Percentiles rank a stretch among this genome's conserved stretches.
Conservation (phyloP, 371 early-diverging fungal species). For the Syncephalis plumigaleata region DNA sequence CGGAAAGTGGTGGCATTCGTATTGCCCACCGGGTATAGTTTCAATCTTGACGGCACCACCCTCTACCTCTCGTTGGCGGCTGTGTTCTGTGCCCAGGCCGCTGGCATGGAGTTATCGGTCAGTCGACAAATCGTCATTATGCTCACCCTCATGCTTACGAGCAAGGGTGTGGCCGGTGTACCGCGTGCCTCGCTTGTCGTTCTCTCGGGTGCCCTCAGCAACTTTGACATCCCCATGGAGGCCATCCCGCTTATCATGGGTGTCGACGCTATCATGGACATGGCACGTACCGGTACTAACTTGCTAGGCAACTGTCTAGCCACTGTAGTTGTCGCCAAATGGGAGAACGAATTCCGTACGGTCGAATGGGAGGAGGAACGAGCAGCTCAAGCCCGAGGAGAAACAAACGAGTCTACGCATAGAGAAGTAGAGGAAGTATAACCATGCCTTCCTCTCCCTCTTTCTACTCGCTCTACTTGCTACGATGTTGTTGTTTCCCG, state of each 20-base stretch:
- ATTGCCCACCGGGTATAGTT: constrained; percentile 64
- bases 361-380: background rate
- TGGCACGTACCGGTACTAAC: constrained; percentile 60
- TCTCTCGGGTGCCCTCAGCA: constrained; percentile 26
- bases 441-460: too few species aligned
- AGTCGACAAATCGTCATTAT: constrained; percentile 50
- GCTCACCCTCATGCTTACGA: constrained; percentile 52
- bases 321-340: constrained; percentile 45
- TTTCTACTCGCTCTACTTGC: too few species aligned
- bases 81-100: constrained; percentile 49
- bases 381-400: too few species aligned
- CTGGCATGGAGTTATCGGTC: constrained; percentile 28
- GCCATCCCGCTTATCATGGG: constrained; percentile 42
- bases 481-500: too few species aligned
- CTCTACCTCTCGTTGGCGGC: constrained; percentile 49
- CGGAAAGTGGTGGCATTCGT: constrained; percentile 53
- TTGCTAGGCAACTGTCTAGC: constrained; percentile 60
- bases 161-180: constrained; percentile 70
- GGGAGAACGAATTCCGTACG: constrained; percentile 41
- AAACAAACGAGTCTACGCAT: too few species aligned
- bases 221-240: constrained; percentile 34
- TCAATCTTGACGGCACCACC: constrained; percentile 70
- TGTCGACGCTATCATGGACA: constrained; percentile 63
- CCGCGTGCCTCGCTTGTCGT: constrained; percentile 57
- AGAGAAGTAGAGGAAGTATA: too few species aligned